These are phyloP conservation scores for Ophiobolus disseminans DNA, from an alignment of 2,329 filamentous ascomycete genomes.

Conservation along the genomic window DNA sequence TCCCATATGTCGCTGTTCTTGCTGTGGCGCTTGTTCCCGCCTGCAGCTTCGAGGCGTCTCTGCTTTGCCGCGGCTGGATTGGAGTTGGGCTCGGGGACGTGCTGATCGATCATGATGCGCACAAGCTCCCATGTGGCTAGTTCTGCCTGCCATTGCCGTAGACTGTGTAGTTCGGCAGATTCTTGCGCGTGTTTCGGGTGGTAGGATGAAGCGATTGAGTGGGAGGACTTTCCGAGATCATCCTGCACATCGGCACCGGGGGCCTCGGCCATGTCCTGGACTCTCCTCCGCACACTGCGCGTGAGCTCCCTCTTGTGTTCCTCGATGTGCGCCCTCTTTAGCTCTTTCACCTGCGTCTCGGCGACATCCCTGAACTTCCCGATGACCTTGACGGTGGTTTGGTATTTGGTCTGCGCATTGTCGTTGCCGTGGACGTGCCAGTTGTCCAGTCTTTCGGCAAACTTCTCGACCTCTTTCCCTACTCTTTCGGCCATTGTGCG, in stretches of 20 bases:
- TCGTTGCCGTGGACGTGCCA: constrained; percentile 57
- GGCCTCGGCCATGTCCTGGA: constrained; percentile 38
- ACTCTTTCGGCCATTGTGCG: constrained; percentile 72
- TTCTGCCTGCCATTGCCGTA: constrained; percentile 78
- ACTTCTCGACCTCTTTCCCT: constrained; percentile 83
- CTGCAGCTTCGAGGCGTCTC: constrained; percentile 34
- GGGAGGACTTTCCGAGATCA: constrained; percentile 25
- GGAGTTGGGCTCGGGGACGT: constrained; percentile 55
- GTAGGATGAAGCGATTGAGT: constrained; percentile 23
- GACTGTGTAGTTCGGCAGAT: constrained; percentile 54
- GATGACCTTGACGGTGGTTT: constrained; percentile 48
- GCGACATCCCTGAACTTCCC: constrained; percentile 58
- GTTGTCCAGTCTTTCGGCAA: constrained; percentile 81
- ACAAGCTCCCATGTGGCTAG: constrained; percentile 90
- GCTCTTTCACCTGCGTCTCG: constrained; percentile 55
- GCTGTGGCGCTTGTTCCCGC: constrained; percentile 58
- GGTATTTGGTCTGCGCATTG: constrained; percentile 61
- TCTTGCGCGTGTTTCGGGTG: constrained; percentile 25
- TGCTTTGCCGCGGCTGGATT: constrained; percentile 43
- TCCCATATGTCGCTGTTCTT: constrained; percentile 70
- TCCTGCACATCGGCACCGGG: constrained; percentile 16
- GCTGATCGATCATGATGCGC: constrained; percentile 74
- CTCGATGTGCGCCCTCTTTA: constrained; percentile 54
- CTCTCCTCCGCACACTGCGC: constrained; percentile 41
- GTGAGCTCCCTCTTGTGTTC: constrained; percentile 44